phyloP scores from a whole-genome alignment of 768 basidiomycete species.

The Mycena indigotica region DNA sequence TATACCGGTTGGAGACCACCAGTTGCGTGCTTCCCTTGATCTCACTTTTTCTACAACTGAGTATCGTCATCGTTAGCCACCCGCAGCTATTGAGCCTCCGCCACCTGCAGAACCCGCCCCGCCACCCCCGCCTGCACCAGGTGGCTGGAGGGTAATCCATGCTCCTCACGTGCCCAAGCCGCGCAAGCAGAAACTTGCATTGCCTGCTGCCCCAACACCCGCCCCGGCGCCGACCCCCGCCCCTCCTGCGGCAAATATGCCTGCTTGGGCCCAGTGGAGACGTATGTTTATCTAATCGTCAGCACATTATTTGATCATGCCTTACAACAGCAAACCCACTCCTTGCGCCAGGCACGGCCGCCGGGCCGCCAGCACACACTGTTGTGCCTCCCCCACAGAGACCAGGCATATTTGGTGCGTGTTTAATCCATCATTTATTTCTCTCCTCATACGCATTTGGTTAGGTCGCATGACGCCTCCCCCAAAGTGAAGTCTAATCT shows the following conservation, averaged over 20 bases:
- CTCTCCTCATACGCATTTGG: not conserved
- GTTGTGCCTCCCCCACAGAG: slow-evolving; percentile 39
- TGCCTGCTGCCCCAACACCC: slow-evolving; percentile 1
- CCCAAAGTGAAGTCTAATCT: slow-evolving; percentile 26
- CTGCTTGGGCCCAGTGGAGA: slow-evolving; percentile 62
- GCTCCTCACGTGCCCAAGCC: slow-evolving; percentile 35
- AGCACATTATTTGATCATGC: not conserved
- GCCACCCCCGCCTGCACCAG: slow-evolving; percentile 42
- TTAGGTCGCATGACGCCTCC: slow-evolving; percentile 37
- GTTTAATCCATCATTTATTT: not conserved
- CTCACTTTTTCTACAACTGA: not conserved
- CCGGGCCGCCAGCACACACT: slow-evolving; percentile 23
- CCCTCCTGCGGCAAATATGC: slow-evolving; percentile 35
- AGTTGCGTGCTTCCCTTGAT: slow-evolving; percentile 29
- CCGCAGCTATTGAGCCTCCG: slow-evolving; percentile 36
- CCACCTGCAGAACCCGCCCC: slow-evolving; percentile 31
- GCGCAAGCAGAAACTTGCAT: slow-evolving; percentile 20
- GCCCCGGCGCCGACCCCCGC: slow-evolving; percentile 24
- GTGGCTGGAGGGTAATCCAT: slow-evolving; percentile 56
- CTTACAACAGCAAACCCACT: slow-evolving; percentile 43
- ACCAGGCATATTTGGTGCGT: slow-evolving; percentile 48
- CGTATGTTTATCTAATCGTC: slow-evolving; percentile 36
- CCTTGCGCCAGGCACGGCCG: slow-evolving; percentile 31
- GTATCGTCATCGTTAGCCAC: slow-evolving; percentile 25
- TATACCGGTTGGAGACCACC: slow-evolving; percentile 55